These are phyloP conservation scores for Trypanosoma cruzi DNA, from an alignment of 208 protist species.

Conservation along the genomic window DNA sequence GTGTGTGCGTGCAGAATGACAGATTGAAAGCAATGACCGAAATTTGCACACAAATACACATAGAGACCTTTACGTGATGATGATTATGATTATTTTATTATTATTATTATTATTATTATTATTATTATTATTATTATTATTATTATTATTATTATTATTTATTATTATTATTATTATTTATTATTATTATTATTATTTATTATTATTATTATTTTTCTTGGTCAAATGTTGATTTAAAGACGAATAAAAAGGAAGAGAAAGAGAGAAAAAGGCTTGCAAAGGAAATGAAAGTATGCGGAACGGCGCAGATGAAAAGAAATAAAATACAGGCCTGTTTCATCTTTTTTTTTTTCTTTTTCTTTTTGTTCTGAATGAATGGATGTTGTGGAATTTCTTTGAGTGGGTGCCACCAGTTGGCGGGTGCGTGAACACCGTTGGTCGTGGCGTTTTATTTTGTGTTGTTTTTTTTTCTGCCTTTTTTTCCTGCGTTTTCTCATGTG, in stretches of 20 bases:
- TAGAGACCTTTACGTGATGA: no score
- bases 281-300: constrained; percentile 2
- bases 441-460: no score
- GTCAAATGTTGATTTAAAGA: neutral
- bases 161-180: constrained; percentile 24
- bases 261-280: neutral
- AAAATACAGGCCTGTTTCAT: constrained; percentile 29
- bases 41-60: no score
- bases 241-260: constrained; percentile 11
- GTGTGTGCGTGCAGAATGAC: no score
- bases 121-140: no score
- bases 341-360: constrained; percentile 27
- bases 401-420: neutral
- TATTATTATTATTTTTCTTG: constrained; percentile 26
- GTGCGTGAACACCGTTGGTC: neutral
- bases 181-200: constrained; percentile 29
- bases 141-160: neutral
- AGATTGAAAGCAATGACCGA: no score
- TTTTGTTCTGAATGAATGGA: constrained; percentile 4
- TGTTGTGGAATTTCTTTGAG: neutral
- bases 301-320: no score
- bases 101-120: no score
- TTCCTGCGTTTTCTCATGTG: no score
- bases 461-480: no score
- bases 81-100: no score